Conservation (phyloP, 352 stramenopile genomes). For the Globisporangium lucens region DNA sequence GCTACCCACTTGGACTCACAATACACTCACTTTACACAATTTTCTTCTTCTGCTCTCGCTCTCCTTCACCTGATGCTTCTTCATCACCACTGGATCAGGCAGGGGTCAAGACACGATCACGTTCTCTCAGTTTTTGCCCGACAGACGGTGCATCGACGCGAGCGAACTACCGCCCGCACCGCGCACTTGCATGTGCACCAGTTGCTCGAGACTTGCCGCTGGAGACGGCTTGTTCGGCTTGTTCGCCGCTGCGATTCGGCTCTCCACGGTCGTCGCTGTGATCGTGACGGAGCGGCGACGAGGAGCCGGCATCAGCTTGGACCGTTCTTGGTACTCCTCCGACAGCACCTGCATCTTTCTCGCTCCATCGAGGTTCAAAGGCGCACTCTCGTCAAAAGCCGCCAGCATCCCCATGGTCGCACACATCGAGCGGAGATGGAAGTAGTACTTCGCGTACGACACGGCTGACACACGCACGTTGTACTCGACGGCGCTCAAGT, state of each 20-base stretch:
- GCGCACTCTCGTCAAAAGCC: constrained; percentile 72
- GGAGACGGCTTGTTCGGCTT: constrained; percentile 49
- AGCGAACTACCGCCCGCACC: constrained; percentile 47
- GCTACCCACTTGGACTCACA: constrained; percentile 7
- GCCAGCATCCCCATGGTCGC: constrained; percentile 83
- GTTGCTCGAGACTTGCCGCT: constrained; percentile 71
- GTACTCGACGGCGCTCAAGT: constrained; percentile 90
- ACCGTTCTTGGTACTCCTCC: constrained; percentile 83
- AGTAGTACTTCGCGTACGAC: constrained; percentile 96
- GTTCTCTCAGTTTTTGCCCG: constrained; percentile 30
- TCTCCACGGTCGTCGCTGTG: constrained; percentile 45
- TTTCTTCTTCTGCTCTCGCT: constrained; percentile 2
- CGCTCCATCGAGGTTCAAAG: constrained; percentile 77
- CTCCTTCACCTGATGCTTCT: constrained; percentile 16
- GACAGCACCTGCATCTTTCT: constrained; percentile 88
- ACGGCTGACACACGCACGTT: constrained; percentile 85
- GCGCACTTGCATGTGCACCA: constrained; percentile 82
- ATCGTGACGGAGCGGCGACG: constrained; percentile 80
- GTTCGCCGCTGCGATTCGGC: constrained; percentile 22
- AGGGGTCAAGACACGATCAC: background rate
- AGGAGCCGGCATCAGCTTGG: constrained; percentile 67
- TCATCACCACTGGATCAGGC: constrained; percentile 14
- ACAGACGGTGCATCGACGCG: constrained; percentile 56
- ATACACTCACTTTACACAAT: constrained; percentile 16
- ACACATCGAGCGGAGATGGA: constrained; percentile 94